A percentile compares a stretch with the other conserved stretches of the same genome.
These are phyloP conservation scores for Suillus discolor DNA, from an alignment of 768 basidiomycete genomes.

Conservation along the genomic window DNA sequence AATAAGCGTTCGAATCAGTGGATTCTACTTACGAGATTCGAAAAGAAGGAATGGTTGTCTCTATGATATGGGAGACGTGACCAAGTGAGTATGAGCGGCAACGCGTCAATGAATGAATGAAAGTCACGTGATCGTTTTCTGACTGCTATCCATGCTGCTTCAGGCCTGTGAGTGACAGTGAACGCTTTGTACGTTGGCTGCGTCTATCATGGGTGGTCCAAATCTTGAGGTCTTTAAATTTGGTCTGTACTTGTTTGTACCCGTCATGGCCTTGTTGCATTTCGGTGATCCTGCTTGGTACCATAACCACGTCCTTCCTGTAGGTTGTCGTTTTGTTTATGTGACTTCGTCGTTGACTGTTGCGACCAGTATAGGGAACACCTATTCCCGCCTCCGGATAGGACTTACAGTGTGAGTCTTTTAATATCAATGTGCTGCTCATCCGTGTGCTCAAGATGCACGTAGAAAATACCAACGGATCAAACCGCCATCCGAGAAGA, in stretches of 20 bases:
- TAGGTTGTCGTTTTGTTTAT: constrained; percentile 34
- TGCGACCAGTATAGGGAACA: constrained; percentile 66
- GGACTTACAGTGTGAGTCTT: constrained; percentile 48
- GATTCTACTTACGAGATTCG: neutral
- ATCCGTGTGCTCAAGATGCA: constrained; percentile 6
- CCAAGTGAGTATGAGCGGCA: neutral
- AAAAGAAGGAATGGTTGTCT: neutral
- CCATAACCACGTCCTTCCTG: constrained; percentile 72
- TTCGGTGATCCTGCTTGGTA: constrained; percentile 93
- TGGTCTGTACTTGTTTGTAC: constrained; percentile 82
- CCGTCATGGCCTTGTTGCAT: constrained; percentile 77
- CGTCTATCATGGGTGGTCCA: constrained; percentile 61
- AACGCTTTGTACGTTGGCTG: neutral
- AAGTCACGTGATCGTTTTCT: neutral
- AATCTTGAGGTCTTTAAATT: constrained; percentile 93
- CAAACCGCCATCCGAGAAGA: constrained; percentile 67
- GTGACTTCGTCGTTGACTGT: constrained; percentile 1
- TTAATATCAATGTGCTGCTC: neutral
- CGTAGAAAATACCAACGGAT: constrained; percentile 65
- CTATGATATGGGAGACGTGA: neutral
- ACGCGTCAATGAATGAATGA: neutral
- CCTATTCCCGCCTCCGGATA: constrained; percentile 66
- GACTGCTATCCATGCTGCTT: neutral
- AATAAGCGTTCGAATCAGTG: neutral
- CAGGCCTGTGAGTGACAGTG: neutral